A percentile compares a stretch with the other conserved stretches of the same genome.
These are phyloP conservation scores for Penicillium riverlandense DNA, from an alignment of 495 filamentous ascomycete genomes.

Conservation along the genomic window DNA sequence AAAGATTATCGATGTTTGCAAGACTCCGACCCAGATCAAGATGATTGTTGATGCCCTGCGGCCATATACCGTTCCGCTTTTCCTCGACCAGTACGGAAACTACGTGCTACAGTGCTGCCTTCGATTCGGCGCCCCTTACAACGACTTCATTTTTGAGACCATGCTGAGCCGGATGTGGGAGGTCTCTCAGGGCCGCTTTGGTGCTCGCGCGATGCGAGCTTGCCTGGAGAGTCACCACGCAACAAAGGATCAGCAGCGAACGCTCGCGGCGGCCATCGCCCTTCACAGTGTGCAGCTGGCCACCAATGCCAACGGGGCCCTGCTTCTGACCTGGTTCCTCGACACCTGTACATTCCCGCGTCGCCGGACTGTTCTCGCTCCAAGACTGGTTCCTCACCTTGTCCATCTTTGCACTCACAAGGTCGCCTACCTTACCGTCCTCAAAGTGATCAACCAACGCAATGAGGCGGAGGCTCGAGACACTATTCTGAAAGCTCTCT, in stretches of 20 bases:
- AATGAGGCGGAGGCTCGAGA: conserved; percentile 93
- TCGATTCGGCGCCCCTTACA: conserved; percentile 79
- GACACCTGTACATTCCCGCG: conserved; percentile 96
- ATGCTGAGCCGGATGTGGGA: conserved; percentile 97
- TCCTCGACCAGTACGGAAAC: conserved; percentile 97
- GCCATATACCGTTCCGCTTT: conserved; percentile 79
- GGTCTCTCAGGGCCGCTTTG: conserved; percentile 85
- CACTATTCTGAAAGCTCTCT: conserved; percentile 81
- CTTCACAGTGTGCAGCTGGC: conserved; percentile 94
- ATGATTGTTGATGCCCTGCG: conserved; percentile 77
- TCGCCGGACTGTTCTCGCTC: conserved; percentile 85
- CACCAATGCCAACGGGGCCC: conserved; percentile 91
- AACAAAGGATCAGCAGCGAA: conserved; percentile 89
- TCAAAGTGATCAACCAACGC: conserved; percentile 98
- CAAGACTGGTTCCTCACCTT: conserved; percentile 88
- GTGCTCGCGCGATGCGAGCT: conserved; percentile 91
- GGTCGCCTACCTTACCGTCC: conserved; percentile 92
- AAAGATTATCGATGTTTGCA: conserved; percentile 96
- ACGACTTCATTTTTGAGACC: conserved; percentile 94
- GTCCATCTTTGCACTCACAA: conserved; percentile 98
- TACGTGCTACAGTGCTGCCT: conserved; percentile 96
- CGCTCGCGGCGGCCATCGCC: conserved; percentile 90
- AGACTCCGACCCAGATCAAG: conserved; percentile 74
- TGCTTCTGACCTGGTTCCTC: conserved; percentile 94
- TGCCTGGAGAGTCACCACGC: conserved; percentile 95